phyloP scores from a whole-genome alignment of 2,329 filamentous ascomycete species.

The Ceratocystis destructans region DNA sequence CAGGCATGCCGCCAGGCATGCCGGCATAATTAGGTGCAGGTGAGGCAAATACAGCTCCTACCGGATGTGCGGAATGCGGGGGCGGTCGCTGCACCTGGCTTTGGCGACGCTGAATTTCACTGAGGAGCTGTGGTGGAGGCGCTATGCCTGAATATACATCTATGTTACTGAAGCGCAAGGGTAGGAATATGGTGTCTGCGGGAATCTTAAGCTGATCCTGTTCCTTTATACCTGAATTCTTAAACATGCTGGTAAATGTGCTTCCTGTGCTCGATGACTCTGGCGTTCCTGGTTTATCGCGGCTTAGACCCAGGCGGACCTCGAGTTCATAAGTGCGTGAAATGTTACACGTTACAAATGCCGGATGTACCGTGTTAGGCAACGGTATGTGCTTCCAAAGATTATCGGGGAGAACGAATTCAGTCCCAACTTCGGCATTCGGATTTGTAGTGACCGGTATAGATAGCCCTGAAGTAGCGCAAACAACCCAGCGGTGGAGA shows the following conservation, averaged over 20 bases:
- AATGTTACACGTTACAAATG: slow-evolving; percentile 81
- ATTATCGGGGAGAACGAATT: slow-evolving; percentile 53
- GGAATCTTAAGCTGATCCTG: slow-evolving; percentile 23
- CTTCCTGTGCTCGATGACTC: background rate
- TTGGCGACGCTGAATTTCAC: slow-evolving; percentile 6
- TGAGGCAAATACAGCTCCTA: background rate
- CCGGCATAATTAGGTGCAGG: background rate
- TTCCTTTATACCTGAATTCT: slow-evolving; percentile 18
- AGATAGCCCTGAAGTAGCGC: slow-evolving; percentile 56
- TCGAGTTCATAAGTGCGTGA: slow-evolving; percentile 71
- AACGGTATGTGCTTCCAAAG: slow-evolving; percentile 61
- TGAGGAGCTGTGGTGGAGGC: slow-evolving; percentile 60
- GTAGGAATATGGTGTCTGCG: slow-evolving; percentile 64
- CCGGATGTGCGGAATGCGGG: background rate
- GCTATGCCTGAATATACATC: slow-evolving; percentile 78
- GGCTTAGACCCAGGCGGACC: slow-evolving; percentile 62
- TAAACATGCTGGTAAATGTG: slow-evolving; percentile 13
- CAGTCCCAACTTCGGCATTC: slow-evolving; percentile 46
- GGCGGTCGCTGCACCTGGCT: background rate
- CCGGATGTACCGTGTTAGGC: slow-evolving; percentile 75
- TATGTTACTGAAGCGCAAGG: slow-evolving; percentile 59
- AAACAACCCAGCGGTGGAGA: slow-evolving; percentile 59
- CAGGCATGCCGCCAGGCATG: background rate
- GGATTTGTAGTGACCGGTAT: slow-evolving; percentile 49
- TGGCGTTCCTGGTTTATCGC: slow-evolving; percentile 38